Base-by-base conservation (phyloP, 192 early-diverging fungal species). In the Coemansia guatemalensis region DNA sequence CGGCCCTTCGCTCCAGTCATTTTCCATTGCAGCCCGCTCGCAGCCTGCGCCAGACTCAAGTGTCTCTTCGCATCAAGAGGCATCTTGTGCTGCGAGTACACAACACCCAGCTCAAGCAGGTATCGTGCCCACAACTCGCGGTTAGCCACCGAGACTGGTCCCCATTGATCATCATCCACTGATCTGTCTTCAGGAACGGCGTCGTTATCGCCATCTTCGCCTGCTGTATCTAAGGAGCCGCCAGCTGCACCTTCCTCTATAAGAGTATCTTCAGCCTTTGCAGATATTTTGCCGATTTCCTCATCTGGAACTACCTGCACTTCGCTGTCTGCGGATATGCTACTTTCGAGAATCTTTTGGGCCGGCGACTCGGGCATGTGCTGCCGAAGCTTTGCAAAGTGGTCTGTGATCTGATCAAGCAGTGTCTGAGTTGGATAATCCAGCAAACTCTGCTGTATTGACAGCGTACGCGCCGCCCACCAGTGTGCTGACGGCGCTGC, bases 1-100 rank as follows among this genome's bases (percentile, higher is more conserved):
- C 84, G 85, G 64, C 97, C 97, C 57, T 93, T 70, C 22, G 91
- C 92, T 22, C 97, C 97, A 0, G 92, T 94, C 52, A 99, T 67
- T 53, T 87, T 82, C 91, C 93, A 98, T 62, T 85, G 73, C 56
- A 99, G 83, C 21, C 92, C 87, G 48, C 90, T 92, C 11, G 85
- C 73, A 8, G 85, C 78, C 74, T 96, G 95, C 22, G 95, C 92
- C 53, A 88, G 69, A 26, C 82, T 73, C 58, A 94, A 88, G 52
- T 83, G 67, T 9, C 76, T 78, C 58, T 84, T 79, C 4, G 87
- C 75, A 52, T 94, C 88, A 20, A 83, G 69, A 33, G 92, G 85
- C 68, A 89, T 83, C 8, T 84, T 75, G 80, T 93, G 94, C 70
- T 83, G 92, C 68, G 92, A 87, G 63, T 89, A 82, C 20, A 91